Base-by-base conservation (phyloP, 805 yeast species). In the Suhomyces tanzawaensis region DNA sequence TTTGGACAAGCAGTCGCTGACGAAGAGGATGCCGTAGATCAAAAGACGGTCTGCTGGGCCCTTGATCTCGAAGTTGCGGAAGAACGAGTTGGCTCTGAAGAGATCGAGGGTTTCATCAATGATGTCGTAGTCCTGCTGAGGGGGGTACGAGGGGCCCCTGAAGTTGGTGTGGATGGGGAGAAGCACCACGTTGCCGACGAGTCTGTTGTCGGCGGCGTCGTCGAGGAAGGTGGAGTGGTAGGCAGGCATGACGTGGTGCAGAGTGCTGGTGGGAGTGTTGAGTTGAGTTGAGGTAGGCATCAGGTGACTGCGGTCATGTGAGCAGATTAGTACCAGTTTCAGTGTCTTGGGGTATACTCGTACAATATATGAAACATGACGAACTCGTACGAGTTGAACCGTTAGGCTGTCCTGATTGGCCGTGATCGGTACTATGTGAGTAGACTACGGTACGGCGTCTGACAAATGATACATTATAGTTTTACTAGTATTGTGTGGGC, bases 21-120 rank as follows among this genome's bases (percentile, higher is more conserved):
- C 79, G 60, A 78, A 93, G 42, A 93, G 69, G 38, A 93, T 93
- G 15, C 99, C 99, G 60, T 93, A 93, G 51, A 95, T 90, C 42
- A 93, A 71, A 8, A 91, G 76, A 49, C 99, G 76, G 60, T 93
- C 99, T 3, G 96, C 84, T 16, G 95, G 85, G 9, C 96, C 96
- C 61, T 88, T 88, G 68, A 93, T 90, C 66, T 93, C 99, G 60
- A 93, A 93, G 71, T 93, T 93, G 60, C 86, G 85, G 77, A 93
- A 93, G 66, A 93, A 91, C 9, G 96, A 85, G 63, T 93, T 93
- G 52, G 97, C 96, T 49, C 99, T 75, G 65, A 93, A 93, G 39
- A 93, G 72, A 62, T 93, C 98, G 38, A 93, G 66, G 19, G 81
- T 75, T 61, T 93, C 99, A 60, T 93, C 99, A 40, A 86, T 76